These are phyloP conservation scores for Ceratonia siliqua DNA, from an alignment of 306 rosid species.

Conservation along the genomic window DNA sequence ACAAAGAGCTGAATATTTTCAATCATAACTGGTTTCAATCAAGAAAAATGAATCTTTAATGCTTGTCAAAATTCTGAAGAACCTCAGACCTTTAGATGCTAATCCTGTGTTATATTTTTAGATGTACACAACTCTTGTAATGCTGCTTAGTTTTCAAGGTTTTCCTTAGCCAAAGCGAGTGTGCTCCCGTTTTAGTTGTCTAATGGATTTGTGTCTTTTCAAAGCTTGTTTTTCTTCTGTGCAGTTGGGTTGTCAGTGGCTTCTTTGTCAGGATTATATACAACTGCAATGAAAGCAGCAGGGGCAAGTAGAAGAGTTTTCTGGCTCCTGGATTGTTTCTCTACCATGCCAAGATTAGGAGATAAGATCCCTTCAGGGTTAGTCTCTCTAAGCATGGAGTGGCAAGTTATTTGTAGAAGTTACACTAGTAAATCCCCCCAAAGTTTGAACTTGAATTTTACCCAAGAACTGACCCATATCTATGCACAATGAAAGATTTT, in stretches of 20 bases:
- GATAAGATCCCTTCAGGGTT: constrained; percentile 46
- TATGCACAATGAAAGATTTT: neutral
- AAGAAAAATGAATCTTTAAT: neutral
- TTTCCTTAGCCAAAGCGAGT: neutral
- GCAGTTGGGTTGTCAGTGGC: constrained; percentile 48
- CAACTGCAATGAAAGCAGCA: constrained; percentile 51
- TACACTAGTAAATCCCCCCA: neutral
- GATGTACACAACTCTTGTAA: neutral
- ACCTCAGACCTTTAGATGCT: neutral
- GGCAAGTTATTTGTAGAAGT: neutral
- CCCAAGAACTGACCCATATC: neutral
- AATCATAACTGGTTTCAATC: neutral
- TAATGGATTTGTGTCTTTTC: neutral
- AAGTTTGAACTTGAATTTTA: neutral
- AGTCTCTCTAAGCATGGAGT: neutral
- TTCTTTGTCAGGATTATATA: constrained; percentile 48
- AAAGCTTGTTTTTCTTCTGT: neutral
- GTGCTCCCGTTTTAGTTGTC: neutral
- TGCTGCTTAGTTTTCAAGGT: neutral
- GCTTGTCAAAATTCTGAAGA: neutral
- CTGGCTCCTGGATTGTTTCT: constrained; percentile 49
- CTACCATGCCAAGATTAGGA: constrained; percentile 44
- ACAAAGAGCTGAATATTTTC: neutral
- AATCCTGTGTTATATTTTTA: neutral
- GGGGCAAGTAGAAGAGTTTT: constrained; percentile 57